phyloP scores from a whole-genome alignment of 192 early-diverging fungal genomes.

The Lunasporangiospora selenospora region DNA sequence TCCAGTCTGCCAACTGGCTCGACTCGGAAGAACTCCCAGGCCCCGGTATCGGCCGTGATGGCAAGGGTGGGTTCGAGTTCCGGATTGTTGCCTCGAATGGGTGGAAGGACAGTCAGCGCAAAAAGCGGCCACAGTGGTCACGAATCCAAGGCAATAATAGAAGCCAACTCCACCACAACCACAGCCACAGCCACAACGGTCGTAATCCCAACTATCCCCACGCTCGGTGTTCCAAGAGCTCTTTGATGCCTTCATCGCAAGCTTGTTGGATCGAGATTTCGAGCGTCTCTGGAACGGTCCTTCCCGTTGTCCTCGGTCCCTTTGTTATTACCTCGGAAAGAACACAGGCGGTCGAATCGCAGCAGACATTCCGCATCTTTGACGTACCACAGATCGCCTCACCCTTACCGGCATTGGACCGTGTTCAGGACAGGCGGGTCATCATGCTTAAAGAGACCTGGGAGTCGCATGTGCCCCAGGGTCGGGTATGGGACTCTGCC shows the following conservation, averaged over 20 bases:
- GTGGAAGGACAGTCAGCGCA: background rate
- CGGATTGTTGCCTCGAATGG: background rate
- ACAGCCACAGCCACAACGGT: no score
- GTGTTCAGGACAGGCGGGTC: background rate
- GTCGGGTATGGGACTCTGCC: slow-evolving; percentile 61
- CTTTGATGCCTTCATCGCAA: slow-evolving; percentile 6
- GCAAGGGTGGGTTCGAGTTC: background rate
- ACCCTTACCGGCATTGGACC: background rate
- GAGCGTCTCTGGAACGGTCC: background rate
- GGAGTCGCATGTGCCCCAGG: slow-evolving; percentile 52
- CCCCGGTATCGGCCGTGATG: background rate
- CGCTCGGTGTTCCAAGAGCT: slow-evolving; percentile 7
- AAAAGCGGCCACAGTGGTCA: background rate
- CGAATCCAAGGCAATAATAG: no score
- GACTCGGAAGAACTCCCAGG: background rate
- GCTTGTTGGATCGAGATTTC: background rate
- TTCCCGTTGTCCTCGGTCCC: slow-evolving; percentile 3
- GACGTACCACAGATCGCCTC: background rate
- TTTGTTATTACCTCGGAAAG: slow-evolving; percentile 8
- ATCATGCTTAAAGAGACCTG: slow-evolving; percentile 45
- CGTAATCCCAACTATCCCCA: background rate
- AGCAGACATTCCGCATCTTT: no score
- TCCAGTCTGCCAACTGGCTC: background rate
- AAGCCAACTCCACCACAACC: no score
- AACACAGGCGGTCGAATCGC: no score